Conservation (phyloP, 208 protist species). For the Naegleria lovaniensis region DNA sequence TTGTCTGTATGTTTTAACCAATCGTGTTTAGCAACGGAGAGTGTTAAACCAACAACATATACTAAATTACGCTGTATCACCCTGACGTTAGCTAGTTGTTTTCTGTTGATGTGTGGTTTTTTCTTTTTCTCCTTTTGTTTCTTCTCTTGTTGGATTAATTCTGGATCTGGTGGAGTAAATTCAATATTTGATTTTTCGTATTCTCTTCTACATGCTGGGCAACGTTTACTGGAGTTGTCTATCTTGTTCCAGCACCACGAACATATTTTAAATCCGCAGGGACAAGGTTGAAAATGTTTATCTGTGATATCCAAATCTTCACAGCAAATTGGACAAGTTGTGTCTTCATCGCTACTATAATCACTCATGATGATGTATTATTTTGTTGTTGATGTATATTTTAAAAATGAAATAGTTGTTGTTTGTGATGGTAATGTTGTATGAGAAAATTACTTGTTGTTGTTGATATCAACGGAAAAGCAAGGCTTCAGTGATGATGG, state of each 20-base stretch:
- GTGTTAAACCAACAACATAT: conserved; percentile 69
- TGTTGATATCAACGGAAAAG: too few species aligned
- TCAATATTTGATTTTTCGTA: conserved; percentile 56
- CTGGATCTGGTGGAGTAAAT: conserved; percentile 40
- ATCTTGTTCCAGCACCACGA: conserved; percentile 70
- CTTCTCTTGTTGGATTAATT: conserved; percentile 35
- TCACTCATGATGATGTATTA: neutral
- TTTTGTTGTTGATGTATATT: neutral
- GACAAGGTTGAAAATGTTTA: conserved; percentile 63
- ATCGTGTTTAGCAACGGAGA: conserved; percentile 62
- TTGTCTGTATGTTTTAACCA: conserved; percentile 57
- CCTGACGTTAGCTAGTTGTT: conserved; percentile 54
- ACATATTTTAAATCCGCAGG: conserved; percentile 76
- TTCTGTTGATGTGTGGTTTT: conserved; percentile 37
- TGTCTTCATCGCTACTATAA: conserved; percentile 43
- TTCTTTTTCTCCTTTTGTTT: conserved; percentile 32
- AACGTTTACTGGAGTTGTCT: conserved; percentile 59
- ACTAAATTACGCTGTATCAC: conserved; percentile 78
- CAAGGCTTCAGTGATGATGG: too few species aligned
- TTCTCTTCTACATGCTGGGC: conserved; percentile 63
- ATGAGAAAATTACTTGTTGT: too few species aligned
- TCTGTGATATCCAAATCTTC: conserved; percentile 66
- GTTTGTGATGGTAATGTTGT: too few species aligned
- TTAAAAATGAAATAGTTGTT: neutral
- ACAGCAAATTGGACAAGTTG: conserved; percentile 60